These are phyloP conservation scores for Linum usitatissimum DNA, from an alignment of 345 rosid genomes.

Conservation along the genomic window DNA sequence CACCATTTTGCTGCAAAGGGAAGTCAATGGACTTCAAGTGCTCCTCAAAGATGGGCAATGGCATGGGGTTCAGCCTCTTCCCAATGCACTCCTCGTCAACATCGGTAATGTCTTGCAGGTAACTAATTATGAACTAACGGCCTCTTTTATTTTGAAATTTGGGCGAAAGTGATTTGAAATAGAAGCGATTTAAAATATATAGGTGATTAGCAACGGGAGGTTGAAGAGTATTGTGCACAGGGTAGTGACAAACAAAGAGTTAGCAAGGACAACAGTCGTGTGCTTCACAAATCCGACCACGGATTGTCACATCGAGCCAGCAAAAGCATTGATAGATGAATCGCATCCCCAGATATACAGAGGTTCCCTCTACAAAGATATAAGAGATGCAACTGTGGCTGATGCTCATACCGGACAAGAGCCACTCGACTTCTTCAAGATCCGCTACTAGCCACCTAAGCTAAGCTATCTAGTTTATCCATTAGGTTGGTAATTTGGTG, in stretches of 20 bases:
- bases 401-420: not conserved
- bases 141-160: no score
- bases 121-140: no score
- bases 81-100: conserved; percentile 26
- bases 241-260: conserved; percentile 8
- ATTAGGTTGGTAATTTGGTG: no score
- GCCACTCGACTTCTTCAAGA: no score
- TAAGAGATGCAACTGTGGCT: not conserved
- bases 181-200: no score
- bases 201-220: conserved; percentile 20
- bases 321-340: conserved; percentile 3
- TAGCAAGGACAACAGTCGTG: conserved; percentile 14
- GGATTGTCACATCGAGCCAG: conserved; percentile 7
- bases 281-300: conserved; percentile 16
- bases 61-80: conserved; percentile 26
- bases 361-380: conserved; percentile 9
- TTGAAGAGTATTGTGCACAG: conserved; percentile 20
- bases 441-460: no score
- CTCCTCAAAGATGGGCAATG: conserved; percentile 20
- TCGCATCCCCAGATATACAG: conserved; percentile 5
- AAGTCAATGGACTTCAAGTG: conserved; percentile 29
- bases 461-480: no score
- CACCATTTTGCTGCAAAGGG: conserved; percentile 26
- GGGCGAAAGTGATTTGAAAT: no score
- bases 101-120: conserved; percentile 15